Conservation (phyloP, 2,329 filamentous ascomycete species). For the Colletotrichum salicis region DNA sequence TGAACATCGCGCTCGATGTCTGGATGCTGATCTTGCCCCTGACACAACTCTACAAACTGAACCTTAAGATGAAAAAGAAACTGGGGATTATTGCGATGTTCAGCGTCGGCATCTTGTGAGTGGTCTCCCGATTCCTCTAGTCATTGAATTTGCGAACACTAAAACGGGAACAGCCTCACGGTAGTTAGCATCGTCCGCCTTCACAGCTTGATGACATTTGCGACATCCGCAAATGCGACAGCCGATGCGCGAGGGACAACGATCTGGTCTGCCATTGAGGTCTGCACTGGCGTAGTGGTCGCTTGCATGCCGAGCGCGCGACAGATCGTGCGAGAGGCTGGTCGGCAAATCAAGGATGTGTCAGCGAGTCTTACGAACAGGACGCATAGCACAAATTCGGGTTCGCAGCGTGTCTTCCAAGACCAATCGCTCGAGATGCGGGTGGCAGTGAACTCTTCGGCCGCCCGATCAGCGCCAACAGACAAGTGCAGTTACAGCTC, state of each 20-base stretch:
- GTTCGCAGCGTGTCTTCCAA: neutral
- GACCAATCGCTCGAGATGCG: slow-evolving; percentile 7
- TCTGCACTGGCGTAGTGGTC: slow-evolving; percentile 6
- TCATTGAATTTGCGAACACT: neutral
- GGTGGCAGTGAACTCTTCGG: neutral
- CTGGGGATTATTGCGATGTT: slow-evolving; percentile 50
- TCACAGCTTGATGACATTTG: slow-evolving; percentile 56
- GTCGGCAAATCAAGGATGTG: neutral
- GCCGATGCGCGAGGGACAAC: slow-evolving; percentile 12
- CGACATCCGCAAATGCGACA: slow-evolving; percentile 29
- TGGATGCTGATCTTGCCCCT: slow-evolving; percentile 55
- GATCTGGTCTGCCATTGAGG: slow-evolving; percentile 17
- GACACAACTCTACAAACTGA: slow-evolving; percentile 44
- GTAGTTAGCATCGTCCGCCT: slow-evolving; percentile 45
- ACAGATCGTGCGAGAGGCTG: slow-evolving; percentile 7
- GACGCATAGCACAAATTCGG: neutral
- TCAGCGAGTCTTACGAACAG: neutral
- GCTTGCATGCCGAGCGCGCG: slow-evolving; percentile 19
- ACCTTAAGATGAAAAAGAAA: slow-evolving; percentile 49
- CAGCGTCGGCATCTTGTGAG: slow-evolving; percentile 41
- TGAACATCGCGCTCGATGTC: slow-evolving; percentile 57
- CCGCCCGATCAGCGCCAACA: neutral
- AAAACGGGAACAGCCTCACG: slow-evolving; percentile 40
- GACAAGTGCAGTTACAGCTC: neutral
- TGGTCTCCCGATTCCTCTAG: neutral